Evolutionary conservation across 2,329 filamentous ascomycete genomes (phyloP).

Genomic region (Microdochium paspali): DNA sequence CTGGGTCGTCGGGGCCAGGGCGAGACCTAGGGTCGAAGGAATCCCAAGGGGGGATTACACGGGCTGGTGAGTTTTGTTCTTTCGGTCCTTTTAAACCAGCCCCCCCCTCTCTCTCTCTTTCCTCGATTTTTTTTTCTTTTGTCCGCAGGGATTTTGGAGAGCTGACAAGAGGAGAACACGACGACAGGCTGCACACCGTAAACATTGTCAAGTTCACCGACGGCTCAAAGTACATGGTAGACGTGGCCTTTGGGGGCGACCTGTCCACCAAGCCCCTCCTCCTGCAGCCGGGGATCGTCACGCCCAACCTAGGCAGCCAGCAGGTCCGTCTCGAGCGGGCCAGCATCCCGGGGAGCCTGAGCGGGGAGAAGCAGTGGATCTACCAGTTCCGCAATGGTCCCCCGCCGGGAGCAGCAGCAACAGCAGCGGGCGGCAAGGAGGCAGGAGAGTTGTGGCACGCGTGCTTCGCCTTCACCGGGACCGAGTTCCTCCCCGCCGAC

Average conservation of each 20-base stretch:
- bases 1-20: conserved; percentile 46
- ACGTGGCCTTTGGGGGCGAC: conserved; percentile 57
- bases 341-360: conserved; percentile 32
- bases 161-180: conserved; percentile 14
- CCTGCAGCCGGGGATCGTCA: conserved; percentile 27
- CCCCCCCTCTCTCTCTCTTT: not conserved
- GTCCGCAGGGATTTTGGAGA: not conserved
- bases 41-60: conserved; percentile 31
- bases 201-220: conserved; percentile 44
- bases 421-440: conserved; percentile 13
- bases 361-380: conserved; percentile 44
- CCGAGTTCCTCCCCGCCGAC: conserved; percentile 53
- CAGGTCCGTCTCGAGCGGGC: conserved; percentile 44
- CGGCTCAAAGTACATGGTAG: conserved; percentile 37
- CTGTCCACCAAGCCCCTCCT: conserved; percentile 48
- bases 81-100: conserved; percentile 7
- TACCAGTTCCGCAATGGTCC: conserved; percentile 57
- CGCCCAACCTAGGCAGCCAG: conserved; percentile 39
- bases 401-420: conserved; percentile 30
- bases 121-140: not conserved
- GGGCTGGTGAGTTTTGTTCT: conserved; percentile 28
- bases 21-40: conserved; percentile 26
- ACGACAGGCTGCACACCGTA: conserved; percentile 45
- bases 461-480: conserved; percentile 56
- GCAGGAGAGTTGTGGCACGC: conserved; percentile 36